Base-by-base conservation (phyloP, 805 yeast species). In the Lipomyces sp. region DNA sequence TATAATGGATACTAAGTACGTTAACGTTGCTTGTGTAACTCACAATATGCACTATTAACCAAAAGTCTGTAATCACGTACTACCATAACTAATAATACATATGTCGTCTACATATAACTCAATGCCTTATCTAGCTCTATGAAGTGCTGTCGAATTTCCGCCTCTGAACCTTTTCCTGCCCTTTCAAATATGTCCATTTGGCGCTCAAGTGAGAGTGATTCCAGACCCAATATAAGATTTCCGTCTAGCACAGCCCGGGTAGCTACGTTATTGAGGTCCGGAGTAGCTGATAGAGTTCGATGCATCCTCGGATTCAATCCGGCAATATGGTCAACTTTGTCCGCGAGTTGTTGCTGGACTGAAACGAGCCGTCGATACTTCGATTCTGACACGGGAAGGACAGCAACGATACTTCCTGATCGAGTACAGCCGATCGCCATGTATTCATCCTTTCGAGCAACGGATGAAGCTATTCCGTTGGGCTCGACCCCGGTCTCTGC, bases 311-410 rank as follows among this genome's bases (percentile, higher is more conserved):
- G 96, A 75, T 94, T 95, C 70, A 95, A 79, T 0, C 98, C 97
- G 60, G 90, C 87, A 64, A 80, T 77, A 69, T 89, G 92, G 50
- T 81, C 81, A 64, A 89, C 90, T 71, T 90, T 90, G 64, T 93
- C 97, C 48, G 84, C 83, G 60, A 95, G 79, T 73, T 92, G 97
- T 77, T 92, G 97, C 75, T 93, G 98, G 29, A 94, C 80, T 45
- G 92, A 87, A 74, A 90, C 90, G 74, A 95, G 81, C 65, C 96
- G 82, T 76, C 97, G 84, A 77, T 92, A 95, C 11, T 86, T 82
- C 2, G 85, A 78, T 75, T 95, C 98, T 53, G 84, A 80, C 11
- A 92, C 79, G 0, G 98, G 98, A 29, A 85, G 80, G 6, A 95
- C 85, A 60, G 85, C 84, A 73, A 86, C 87, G 48, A 95, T 77